A percentile compares a stretch with the other conserved stretches of the same genome.
These are phyloP conservation scores for Serendipita sp. DNA, from an alignment of 768 basidiomycete species.

Conservation along the genomic window DNA sequence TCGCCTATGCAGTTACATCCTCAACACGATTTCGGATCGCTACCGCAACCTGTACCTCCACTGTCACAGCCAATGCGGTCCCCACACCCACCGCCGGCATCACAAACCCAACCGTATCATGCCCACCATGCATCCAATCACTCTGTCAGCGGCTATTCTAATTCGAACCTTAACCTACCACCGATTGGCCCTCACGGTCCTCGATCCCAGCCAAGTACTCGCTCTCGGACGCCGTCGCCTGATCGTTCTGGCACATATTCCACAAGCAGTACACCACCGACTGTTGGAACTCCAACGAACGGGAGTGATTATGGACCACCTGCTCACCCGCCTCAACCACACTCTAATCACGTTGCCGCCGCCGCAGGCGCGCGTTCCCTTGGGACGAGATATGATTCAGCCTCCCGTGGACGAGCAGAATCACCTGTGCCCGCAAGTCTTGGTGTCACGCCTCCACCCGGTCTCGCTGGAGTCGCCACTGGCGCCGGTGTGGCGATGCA, in stretches of 20 bases:
- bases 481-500: constrained; percentile 3
- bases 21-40: constrained; percentile 29
- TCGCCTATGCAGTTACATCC: constrained; percentile 21
- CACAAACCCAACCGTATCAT: not conserved
- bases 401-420: not conserved
- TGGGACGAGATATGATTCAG: not conserved
- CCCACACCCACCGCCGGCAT: not conserved
- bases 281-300: not conserved
- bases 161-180: constrained; percentile 21
- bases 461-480: constrained; percentile 1
- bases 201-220: constrained; percentile 28
- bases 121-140: not conserved
- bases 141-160: not conserved
- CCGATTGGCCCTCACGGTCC: constrained; percentile 51
- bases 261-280: not conserved
- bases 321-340: constrained; percentile 6
- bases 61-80: too few relatives aligned
- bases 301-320: not conserved
- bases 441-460: constrained; percentile 6
- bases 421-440: not conserved
- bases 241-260: constrained; percentile 21
- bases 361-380: not conserved
- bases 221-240: constrained; percentile 61
- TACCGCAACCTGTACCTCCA: too few relatives aligned
- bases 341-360: not conserved